Evolutionary conservation across 2,329 filamentous ascomycete genomes (phyloP).

Genomic region (Colletotrichum lindemuthianum): DNA sequence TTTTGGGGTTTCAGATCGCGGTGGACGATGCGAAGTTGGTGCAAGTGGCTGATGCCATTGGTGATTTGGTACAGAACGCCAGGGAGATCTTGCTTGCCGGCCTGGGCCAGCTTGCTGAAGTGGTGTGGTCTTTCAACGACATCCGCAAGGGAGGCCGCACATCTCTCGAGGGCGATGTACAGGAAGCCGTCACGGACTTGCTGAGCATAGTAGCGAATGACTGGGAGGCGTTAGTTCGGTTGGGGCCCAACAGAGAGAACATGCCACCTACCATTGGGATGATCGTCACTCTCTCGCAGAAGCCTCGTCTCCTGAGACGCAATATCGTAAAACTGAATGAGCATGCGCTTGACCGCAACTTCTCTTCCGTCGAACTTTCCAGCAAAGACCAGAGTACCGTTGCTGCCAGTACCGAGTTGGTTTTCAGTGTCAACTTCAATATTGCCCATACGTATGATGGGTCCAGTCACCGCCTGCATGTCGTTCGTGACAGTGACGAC

Average conservation of each 20-base stretch:
- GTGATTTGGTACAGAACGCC: slow-evolving; percentile 89
- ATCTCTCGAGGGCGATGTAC: slow-evolving; percentile 95
- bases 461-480: slow-evolving; percentile 68
- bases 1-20: slow-evolving; percentile 98
- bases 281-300: slow-evolving; percentile 91
- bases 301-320: slow-evolving; percentile 93
- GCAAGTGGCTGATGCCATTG: slow-evolving; percentile 86
- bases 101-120: slow-evolving; percentile 75
- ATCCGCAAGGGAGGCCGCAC: slow-evolving; percentile 92
- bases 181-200: slow-evolving; percentile 89
- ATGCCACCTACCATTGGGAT: slow-evolving; percentile 69
- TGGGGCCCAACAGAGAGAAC: too few relatives aligned
- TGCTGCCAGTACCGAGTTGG: slow-evolving; percentile 82
- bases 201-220: slow-evolving; percentile 95
- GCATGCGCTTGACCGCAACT: slow-evolving; percentile 96
- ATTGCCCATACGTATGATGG: slow-evolving; percentile 69
- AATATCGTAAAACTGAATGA: slow-evolving; percentile 95
- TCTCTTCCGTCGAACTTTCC: slow-evolving; percentile 94
- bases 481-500: slow-evolving; percentile 67
- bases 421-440: slow-evolving; percentile 72
- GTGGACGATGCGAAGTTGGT: slow-evolving; percentile 93
- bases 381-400: slow-evolving; percentile 95
- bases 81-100: slow-evolving; percentile 80
- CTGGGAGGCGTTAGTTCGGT: slow-evolving; percentile 44
- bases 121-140: slow-evolving; percentile 80